Evolutionary conservation across 2,329 filamentous ascomycete genomes (phyloP).

Genomic region (Epichloe sibirici): DNA sequence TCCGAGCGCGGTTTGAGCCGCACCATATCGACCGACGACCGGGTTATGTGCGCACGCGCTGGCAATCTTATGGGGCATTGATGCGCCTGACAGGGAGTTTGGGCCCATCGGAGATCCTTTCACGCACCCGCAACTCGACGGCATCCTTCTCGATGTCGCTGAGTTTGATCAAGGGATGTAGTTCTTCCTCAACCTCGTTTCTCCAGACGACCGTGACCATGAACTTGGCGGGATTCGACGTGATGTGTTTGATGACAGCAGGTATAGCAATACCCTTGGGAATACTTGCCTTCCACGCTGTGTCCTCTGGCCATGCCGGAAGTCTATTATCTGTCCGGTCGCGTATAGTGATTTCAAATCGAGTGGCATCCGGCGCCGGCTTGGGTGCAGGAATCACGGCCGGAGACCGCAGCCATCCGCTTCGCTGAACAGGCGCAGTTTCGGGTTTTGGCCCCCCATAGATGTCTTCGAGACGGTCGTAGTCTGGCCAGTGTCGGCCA

Average conservation of each 20-base stretch:
- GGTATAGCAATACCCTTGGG: not conserved
- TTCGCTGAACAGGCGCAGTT: not conserved
- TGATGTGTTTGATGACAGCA: not conserved
- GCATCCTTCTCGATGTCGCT: not conserved
- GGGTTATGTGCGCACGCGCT: too few relatives aligned
- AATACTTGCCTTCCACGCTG: not conserved
- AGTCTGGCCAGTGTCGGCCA: too few relatives aligned
- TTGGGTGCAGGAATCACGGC: not conserved
- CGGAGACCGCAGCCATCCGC: not conserved
- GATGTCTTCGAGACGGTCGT: too few relatives aligned
- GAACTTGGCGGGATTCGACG: not conserved
- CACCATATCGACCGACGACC: not conserved
- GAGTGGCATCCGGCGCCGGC: not conserved
- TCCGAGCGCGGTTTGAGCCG: not conserved
- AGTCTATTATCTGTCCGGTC: conserved; percentile 1
- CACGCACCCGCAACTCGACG: not conserved
- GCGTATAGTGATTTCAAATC: not conserved
- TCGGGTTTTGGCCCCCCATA: not conserved
- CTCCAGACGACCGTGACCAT: not conserved
- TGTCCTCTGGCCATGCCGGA: not conserved
- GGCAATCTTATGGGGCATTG: not conserved
- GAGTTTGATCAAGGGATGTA: not conserved
- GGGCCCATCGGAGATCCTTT: not conserved
- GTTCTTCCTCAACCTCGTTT: not conserved
- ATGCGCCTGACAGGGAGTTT: not conserved